These are phyloP conservation scores for Chrysosporium keratinophilum DNA, from an alignment of 2,329 filamentous ascomycete genomes.

Conservation along the genomic window DNA sequence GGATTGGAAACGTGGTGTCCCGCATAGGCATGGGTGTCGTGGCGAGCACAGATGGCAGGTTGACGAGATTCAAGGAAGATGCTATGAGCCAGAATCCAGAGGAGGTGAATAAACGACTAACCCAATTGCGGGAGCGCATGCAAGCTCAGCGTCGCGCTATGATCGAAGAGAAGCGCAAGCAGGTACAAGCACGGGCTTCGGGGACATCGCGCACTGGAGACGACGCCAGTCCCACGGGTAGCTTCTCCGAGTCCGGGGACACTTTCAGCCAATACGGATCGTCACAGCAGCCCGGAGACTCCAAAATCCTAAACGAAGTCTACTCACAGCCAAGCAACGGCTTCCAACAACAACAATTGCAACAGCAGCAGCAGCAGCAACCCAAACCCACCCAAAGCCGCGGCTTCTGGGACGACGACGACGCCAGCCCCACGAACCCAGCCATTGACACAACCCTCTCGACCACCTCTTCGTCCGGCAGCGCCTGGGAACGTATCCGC, in stretches of 20 bases:
- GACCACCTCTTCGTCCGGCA: slow-evolving; percentile 17
- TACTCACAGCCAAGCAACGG: slow-evolving; percentile 8
- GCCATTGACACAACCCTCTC: slow-evolving; percentile 4
- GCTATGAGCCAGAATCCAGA: neutral
- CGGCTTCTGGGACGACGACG: slow-evolving; percentile 30
- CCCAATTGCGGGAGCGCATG: neutral
- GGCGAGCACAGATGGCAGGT: neutral
- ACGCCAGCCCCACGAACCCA: slow-evolving; percentile 25
- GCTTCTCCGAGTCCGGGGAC: neutral
- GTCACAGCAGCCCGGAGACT: neutral
- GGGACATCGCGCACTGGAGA: neutral
- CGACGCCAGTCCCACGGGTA: slow-evolving; percentile 11
- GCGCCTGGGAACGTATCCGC: slow-evolving; percentile 33
- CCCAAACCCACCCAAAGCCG: neutral
- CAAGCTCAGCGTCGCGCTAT: neutral
- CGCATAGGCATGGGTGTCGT: neutral
- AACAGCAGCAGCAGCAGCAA: slow-evolving; percentile 2
- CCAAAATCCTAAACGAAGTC: slow-evolving; percentile 10
- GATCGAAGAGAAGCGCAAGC: neutral
- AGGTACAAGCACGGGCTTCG: neutral
- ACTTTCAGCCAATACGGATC: slow-evolving; percentile 1
- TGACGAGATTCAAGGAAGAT: slow-evolving; percentile 1
- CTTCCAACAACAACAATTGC: slow-evolving; percentile 2
- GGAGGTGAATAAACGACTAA: slow-evolving; percentile 3
- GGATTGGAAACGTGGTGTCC: neutral